Evolutionary conservation across 306 rosid species (phyloP).

Genomic region (Cucurbita moschata): DNA sequence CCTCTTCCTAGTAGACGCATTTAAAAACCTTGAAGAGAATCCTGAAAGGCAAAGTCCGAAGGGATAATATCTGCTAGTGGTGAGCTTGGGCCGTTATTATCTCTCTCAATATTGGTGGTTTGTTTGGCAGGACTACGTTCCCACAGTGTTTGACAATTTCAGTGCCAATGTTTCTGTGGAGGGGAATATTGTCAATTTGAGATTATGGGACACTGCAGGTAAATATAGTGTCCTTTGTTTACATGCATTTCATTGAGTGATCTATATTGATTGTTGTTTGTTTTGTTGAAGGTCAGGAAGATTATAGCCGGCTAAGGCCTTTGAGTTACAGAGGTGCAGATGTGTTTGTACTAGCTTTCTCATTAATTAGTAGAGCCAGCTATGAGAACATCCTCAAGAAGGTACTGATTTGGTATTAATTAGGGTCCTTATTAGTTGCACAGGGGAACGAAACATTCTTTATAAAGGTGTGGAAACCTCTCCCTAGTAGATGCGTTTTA

Average conservation of each 20-base stretch:
- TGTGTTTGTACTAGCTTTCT: conserved; percentile 80
- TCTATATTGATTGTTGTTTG: conserved; percentile 1
- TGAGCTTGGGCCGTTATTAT: background rate
- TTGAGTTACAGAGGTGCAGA: conserved; percentile 98
- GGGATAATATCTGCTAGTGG: too few species aligned
- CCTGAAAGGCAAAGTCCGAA: too few species aligned
- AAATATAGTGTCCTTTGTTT: conserved; percentile 4
- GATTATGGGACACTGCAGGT: conserved; percentile 99
- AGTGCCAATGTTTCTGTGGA: conserved; percentile 99
- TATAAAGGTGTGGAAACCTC: too few species aligned
- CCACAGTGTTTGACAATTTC: conserved; percentile 94
- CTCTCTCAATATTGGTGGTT: background rate
- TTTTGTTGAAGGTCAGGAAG: conserved; percentile 74
- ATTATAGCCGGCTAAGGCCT: conserved; percentile 97
- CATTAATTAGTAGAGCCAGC: conserved; percentile 90
- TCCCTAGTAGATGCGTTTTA: too few species aligned
- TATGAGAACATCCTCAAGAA: conserved; percentile 95
- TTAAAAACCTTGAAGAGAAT: too few species aligned
- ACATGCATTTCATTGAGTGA: background rate
- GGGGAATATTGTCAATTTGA: conserved; percentile 85
- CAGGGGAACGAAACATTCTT: too few species aligned
- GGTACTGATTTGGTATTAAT: conserved; percentile 19
- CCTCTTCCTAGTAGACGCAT: too few species aligned
- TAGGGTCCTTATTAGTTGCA: background rate
- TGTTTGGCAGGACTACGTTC: conserved; percentile 71